Evolutionary conservation across 2,329 filamentous ascomycete species (phyloP), one percentile per base, ranked within the genome.

Genomic region (Talaromyces marneffei): DNA sequence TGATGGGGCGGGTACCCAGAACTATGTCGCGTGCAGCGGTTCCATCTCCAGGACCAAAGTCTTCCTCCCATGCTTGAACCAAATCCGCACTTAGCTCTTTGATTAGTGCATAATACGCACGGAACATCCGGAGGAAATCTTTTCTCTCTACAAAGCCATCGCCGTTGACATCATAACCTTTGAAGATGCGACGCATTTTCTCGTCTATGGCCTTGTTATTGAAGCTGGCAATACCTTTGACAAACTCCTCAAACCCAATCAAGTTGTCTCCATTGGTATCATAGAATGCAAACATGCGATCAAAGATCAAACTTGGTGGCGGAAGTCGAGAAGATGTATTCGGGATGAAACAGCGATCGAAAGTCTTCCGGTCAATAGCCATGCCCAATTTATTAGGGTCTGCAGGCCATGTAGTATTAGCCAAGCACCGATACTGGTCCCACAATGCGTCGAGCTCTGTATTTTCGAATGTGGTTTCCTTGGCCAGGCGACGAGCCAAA

Each of bases 271-370:
- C 83, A 72, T 97, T 93, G 33, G 87, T 90, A 75, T 99, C 94
- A 74, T 97, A 99, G 74, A 97, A 97, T 56, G 90, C 86, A 76
- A 97, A 99, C 84, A 97, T 94, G 66, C 94, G 89, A 73, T 99
- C 93, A 71, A 96, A 94, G 62, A 99, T 90, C 14, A 96, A 84
- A 72, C 95, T 97, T 1, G 93, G 91, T 0, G 88, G 83, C 10
- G 89, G 86, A 60, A 91, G 87, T 33, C 88, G 85, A 62, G 86
- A 85, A n/a, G 88, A 89, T 14, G 89, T 90, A n/a, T 89, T 89
- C 3, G 91, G 91, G 7, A 95, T 87, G 63, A 97, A 86, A 67
- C 92, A 96, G 53, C 90, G 87, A 72, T 97, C 91, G 75, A 99
- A 99, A 0, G 91, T 96, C 74, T 89, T 89, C 63, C 92, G 87